Percentiles rank a stretch among this genome's conserved stretches.
Conservation (phyloP, 495 filamentous ascomycete species). For the Chlorociboria aeruginascens region DNA sequence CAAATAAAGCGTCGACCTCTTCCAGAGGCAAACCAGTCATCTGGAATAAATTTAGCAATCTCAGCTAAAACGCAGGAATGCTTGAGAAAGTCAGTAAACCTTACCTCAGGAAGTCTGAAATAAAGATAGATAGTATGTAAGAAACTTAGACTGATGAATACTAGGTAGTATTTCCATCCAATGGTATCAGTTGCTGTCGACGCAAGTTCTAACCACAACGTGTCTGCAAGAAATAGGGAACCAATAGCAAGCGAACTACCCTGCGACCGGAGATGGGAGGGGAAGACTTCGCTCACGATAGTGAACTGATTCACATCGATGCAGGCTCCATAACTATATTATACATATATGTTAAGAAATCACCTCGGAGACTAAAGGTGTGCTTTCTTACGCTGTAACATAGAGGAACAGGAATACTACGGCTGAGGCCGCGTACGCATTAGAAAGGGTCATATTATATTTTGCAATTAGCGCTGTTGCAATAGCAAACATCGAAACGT, state of each 20-base stretch:
- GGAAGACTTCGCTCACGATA: conserved; percentile 13
- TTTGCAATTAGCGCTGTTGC: conserved; percentile 17
- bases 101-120: conserved; percentile 3
- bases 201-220: conserved; percentile 5
- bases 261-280: conserved; percentile 6
- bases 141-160: conserved; percentile 1
- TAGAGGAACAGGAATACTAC: conserved; percentile 16
- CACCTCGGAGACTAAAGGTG: neutral
- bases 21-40: no score
- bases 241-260: neutral
- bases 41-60: no score
- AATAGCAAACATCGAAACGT: conserved; percentile 14
- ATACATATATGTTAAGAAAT: neutral
- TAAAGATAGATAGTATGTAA: conserved; percentile 1
- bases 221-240: conserved; percentile 2
- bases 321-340: conserved; percentile 12
- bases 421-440: conserved; percentile 8
- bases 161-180: conserved; percentile 12
- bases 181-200: conserved; percentile 1
- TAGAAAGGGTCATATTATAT: conserved; percentile 13
- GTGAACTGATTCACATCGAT: conserved; percentile 19
- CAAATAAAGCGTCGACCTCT: no score
- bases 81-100: neutral
- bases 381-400: neutral
- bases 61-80: no score